Percentiles rank a stretch among this genome's conserved stretches.
Conservation (phyloP, 805 yeast genomes). For the Starmerella powellii region DNA sequence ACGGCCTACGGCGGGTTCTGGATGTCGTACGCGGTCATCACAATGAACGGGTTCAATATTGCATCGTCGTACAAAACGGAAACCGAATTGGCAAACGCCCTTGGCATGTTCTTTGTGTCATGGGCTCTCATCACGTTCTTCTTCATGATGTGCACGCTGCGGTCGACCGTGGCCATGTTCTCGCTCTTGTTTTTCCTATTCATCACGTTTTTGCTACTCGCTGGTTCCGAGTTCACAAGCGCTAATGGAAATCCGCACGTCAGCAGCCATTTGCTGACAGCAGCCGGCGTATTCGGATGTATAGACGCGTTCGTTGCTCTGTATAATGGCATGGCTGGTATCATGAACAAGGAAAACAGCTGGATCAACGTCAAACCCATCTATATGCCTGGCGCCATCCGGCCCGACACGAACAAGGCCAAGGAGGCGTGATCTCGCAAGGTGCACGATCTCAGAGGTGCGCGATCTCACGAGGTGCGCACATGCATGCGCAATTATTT, state of each 20-base stretch:
- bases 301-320: constrained; percentile 46
- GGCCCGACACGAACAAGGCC: constrained; percentile 10
- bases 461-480: no score
- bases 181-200: constrained; percentile 41
- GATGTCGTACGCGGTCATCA: constrained; percentile 50
- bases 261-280: constrained; percentile 34
- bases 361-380: constrained; percentile 42
- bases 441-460: no score
- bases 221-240: constrained; percentile 39
- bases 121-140: constrained; percentile 55
- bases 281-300: constrained; percentile 54
- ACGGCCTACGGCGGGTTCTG: constrained; percentile 47
- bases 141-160: constrained; percentile 42
- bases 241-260: constrained; percentile 22
- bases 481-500: neutral
- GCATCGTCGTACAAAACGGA: constrained; percentile 32
- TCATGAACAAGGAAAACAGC: constrained; percentile 47
- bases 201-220: constrained; percentile 44
- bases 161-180: constrained; percentile 56
- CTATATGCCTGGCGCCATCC: constrained; percentile 35
- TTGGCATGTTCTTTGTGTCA: constrained; percentile 48
- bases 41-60: constrained; percentile 42
- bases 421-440: constrained; percentile 7
- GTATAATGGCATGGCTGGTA: constrained; percentile 53
- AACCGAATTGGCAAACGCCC: constrained; percentile 33